Conservation (phyloP, 805 yeast genomes). For the Metschnikowia matae region DNA sequence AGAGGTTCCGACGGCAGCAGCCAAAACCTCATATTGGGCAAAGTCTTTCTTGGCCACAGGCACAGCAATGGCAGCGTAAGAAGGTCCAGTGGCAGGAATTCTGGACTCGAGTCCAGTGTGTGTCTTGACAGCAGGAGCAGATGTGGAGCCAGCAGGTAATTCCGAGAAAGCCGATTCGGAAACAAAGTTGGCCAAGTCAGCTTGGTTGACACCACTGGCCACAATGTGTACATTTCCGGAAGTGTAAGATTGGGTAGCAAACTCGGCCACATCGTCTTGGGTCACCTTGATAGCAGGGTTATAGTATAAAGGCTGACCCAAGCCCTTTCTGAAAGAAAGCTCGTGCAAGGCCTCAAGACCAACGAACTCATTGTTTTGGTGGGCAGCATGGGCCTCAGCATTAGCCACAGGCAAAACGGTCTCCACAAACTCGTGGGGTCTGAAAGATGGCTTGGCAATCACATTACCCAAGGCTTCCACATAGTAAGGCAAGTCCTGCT, state of each 20-base stretch:
- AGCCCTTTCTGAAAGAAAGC: slow-evolving; percentile 78
- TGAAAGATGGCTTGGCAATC: slow-evolving; percentile 64
- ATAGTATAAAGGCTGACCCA: slow-evolving; percentile 78
- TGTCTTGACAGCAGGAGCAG: slow-evolving; percentile 32
- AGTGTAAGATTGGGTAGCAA: slow-evolving; percentile 65
- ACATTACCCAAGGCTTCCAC: slow-evolving; percentile 81
- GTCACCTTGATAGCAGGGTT: slow-evolving; percentile 55
- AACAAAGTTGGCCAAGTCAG: slow-evolving; percentile 66
- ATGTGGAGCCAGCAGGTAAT: slow-evolving; percentile 58
- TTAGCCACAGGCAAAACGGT: slow-evolving; percentile 74
- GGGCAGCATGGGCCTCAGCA: slow-evolving; percentile 55
- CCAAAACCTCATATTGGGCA: slow-evolving; percentile 64
- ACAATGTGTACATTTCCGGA: slow-evolving; percentile 65
- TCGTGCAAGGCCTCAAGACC: slow-evolving; percentile 79
- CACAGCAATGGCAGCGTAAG: slow-evolving; percentile 76
- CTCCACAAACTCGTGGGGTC: slow-evolving; percentile 81
- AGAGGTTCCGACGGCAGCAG: slow-evolving; percentile 59
- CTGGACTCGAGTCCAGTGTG: slow-evolving; percentile 67
- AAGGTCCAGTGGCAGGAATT: slow-evolving; percentile 58
- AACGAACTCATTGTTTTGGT: slow-evolving; percentile 47
- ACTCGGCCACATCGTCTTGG: slow-evolving; percentile 62
- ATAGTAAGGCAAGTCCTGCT: slow-evolving; percentile 86
- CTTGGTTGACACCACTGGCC: slow-evolving; percentile 69
- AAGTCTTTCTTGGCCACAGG: slow-evolving; percentile 66
- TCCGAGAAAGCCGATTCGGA: slow-evolving; percentile 59